Evolutionary conservation across 371 early-diverging fungal genomes (phyloP).

Genomic region (Mortierella sp.): DNA sequence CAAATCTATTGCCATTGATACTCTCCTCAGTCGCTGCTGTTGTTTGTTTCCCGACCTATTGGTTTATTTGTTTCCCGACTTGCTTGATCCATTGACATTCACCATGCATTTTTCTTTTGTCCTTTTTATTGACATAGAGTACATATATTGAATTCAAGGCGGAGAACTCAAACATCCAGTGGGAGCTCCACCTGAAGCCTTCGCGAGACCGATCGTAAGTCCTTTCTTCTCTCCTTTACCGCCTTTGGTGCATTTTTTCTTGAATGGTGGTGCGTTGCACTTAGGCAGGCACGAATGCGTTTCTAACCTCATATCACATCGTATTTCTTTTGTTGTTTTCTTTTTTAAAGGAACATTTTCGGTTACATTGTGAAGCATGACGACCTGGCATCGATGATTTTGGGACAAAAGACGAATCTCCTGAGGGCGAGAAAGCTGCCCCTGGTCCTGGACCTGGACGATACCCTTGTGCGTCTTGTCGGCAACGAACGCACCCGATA

Average conservation of each 20-base stretch:
- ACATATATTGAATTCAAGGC: conserved; percentile 64
- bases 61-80: not conserved
- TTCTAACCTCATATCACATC: not conserved
- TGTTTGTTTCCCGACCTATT: not conserved
- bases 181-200: conserved; percentile 83
- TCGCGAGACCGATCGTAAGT: conserved; percentile 72
- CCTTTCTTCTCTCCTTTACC: not conserved
- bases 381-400: conserved; percentile 63
- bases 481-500: conserved; percentile 76
- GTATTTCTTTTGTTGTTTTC: not conserved
- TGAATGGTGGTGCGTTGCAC: not conserved
- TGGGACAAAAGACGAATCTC: conserved; percentile 56
- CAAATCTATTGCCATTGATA: not conserved
- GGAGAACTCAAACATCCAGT: conserved; percentile 64
- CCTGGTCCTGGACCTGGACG: conserved; percentile 85
- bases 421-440: conserved; percentile 70
- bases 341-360: conserved; percentile 63
- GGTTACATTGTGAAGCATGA: conserved; percentile 76
- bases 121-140: conserved; percentile 53
- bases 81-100: not conserved
- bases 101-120: conserved; percentile 1
- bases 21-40: not conserved
- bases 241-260: too few relatives aligned
- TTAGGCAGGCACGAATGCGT: not conserved
- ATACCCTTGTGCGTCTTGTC: conserved; percentile 82